Base-by-base conservation (phyloP, 2,329 filamentous ascomycete genomes). In the Metarhizium anisopliae region DNA sequence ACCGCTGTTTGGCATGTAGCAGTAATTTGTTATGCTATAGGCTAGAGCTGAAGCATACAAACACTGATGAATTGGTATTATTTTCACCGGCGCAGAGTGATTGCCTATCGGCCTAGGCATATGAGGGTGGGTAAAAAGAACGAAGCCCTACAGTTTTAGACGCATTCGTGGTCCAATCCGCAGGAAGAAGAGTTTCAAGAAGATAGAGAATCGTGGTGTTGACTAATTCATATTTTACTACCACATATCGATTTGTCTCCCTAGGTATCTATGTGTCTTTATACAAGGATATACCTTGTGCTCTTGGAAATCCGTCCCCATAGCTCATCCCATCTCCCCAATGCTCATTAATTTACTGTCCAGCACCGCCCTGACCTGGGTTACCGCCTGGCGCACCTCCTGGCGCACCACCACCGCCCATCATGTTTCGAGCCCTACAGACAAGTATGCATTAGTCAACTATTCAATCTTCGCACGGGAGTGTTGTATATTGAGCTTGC, bases 381-480 rank as follows among this genome's bases (percentile, higher is more conserved):
- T 51, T 35, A 20, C 20, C 59, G 52, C 64, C 68, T 29, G 65
- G 63, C 35, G 60, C 58, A n/a, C 61, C 64, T 50, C 66, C 66
- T 32, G 62, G 59, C 58, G 45, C 51, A 36, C 59, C 65, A 38
- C 59, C 62, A 50, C 72, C 71, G 18, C 73, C 74, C 74, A 77
- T 77, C 74, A 77, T 74, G 58, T 70, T 72, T 29, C 73, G 69
- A 13, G 75, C 75, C 74, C 74, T 77, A 16, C 2, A 16, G 18
- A 16, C 36, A 16, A 30, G 11, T 30, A 30, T 38, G 25, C 10
- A 30, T 49, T 30, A 49, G 16, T 36, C 30, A 3, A 38, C 4
- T 16, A 40, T 16, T 40, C 38, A 6, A 16, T 7, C 8, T 14
- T 16, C 13, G 11, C 38, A 40, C 14, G 13, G 14, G 13, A 40